phyloP scores from a whole-genome alignment of 495 filamentous ascomycete genomes.

The Terfezia boudieri region DNA sequence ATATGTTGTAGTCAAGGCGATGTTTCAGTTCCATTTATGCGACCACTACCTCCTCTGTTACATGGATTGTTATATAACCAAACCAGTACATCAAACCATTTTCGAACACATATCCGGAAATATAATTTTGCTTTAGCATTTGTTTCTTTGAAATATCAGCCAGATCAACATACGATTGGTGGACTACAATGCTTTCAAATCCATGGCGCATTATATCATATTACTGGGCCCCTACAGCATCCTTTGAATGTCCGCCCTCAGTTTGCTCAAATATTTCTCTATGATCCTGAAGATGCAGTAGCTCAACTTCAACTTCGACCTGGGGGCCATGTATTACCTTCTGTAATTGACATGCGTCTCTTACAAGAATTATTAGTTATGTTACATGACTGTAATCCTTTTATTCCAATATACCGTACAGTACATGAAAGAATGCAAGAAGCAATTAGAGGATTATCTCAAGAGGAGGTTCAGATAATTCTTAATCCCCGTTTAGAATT shows the following conservation, averaged over 20 bases:
- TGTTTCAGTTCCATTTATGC: too few species aligned
- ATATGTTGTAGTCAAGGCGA: too few species aligned
- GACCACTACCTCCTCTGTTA: too few species aligned
- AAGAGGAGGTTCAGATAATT: neutral
- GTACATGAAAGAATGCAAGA: neutral
- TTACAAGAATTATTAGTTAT: neutral
- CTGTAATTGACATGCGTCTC: neutral
- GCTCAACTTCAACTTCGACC: neutral
- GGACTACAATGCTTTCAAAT: neutral
- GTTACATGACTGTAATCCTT: neutral
- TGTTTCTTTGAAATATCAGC: neutral
- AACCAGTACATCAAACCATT: too few species aligned
- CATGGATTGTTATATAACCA: too few species aligned
- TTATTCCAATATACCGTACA: neutral
- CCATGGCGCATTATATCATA: neutral
- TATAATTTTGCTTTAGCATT: constrained; percentile 1
- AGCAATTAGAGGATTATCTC: neutral
- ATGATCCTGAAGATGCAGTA: neutral
- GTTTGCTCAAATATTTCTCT: neutral
- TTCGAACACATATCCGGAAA: neutral
- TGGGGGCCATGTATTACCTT: neutral
- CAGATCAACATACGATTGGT: neutral
- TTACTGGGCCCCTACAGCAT: neutral
- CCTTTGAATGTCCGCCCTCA: neutral
- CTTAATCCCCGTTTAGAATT: neutral